Evolutionary conservation across 495 filamentous ascomycete genomes (phyloP).

Genomic region (Penicillium angulare): DNA sequence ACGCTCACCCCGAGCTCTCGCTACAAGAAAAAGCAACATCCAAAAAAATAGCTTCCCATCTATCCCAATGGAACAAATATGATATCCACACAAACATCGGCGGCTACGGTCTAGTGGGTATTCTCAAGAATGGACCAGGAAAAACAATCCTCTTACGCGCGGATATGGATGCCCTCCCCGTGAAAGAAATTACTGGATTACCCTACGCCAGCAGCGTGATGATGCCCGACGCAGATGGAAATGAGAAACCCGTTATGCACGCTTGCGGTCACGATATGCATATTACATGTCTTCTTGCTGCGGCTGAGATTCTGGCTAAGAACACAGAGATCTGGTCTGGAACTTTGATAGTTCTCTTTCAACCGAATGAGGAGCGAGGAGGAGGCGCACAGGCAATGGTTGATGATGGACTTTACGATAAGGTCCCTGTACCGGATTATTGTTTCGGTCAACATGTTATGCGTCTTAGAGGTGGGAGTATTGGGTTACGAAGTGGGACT

Average conservation of each 20-base stretch:
- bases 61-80: constrained; percentile 27
- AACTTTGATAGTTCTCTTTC: constrained; percentile 54
- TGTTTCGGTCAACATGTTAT: constrained; percentile 54
- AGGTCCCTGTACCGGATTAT: constrained; percentile 49
- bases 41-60: constrained; percentile 34
- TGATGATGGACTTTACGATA: constrained; percentile 49
- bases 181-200: constrained; percentile 49
- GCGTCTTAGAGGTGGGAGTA: constrained; percentile 41
- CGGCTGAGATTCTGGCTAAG: constrained; percentile 39
- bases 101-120: constrained; percentile 46
- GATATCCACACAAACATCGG: constrained; percentile 48
- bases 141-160: constrained; percentile 52
- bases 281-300: constrained; percentile 52
- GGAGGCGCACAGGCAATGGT: constrained; percentile 55
- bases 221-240: constrained; percentile 41
- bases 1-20: constrained; percentile 58
- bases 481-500: constrained; percentile 37
- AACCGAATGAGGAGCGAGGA: constrained; percentile 53
- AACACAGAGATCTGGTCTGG: constrained; percentile 42
- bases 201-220: constrained; percentile 46
- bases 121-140: constrained; percentile 47
- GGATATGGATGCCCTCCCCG: constrained; percentile 54
- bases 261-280: constrained; percentile 60
- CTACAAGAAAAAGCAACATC: constrained; percentile 51
- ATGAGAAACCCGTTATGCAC: constrained; percentile 53